Evolutionary conservation across 306 rosid genomes (phyloP).

Genomic region (Heteromeles arbutifolia): DNA sequence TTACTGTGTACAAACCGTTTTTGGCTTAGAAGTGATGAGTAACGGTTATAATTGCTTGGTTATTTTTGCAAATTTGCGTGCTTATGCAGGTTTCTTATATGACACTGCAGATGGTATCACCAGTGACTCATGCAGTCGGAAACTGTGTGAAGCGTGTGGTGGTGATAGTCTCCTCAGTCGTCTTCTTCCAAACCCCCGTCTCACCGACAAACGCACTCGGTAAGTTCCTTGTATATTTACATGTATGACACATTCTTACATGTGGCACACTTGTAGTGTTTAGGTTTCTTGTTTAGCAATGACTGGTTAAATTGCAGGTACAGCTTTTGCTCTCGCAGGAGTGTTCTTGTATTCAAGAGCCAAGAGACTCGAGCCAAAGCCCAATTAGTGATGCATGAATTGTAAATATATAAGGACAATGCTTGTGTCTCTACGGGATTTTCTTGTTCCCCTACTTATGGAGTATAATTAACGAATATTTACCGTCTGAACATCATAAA

Average conservation of each 20-base stretch:
- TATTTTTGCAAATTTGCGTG: neutral
- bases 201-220: constrained; percentile 48
- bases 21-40: no score
- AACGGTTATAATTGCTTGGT: neutral
- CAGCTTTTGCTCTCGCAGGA: constrained; percentile 63
- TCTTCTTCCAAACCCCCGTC: constrained; percentile 60
- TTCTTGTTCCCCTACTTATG: no score
- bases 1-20: no score
- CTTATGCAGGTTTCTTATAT: constrained; percentile 54
- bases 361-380: constrained; percentile 39
- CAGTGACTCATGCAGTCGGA: constrained; percentile 70
- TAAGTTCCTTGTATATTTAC: constrained; percentile 9
- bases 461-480: no score
- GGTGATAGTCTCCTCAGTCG: constrained; percentile 54
- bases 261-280: neutral
- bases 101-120: constrained; percentile 57
- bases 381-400: constrained; percentile 24
- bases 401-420: neutral
- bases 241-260: no score
- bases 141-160: constrained; percentile 69
- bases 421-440: neutral
- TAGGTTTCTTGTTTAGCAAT: neutral
- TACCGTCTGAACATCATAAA: no score
- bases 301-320: constrained; percentile 38
- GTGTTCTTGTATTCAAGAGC: constrained; percentile 68